phyloP scores from a whole-genome alignment of 176 grass and related monocot species.

The Echinochloa phyllopogon region DNA sequence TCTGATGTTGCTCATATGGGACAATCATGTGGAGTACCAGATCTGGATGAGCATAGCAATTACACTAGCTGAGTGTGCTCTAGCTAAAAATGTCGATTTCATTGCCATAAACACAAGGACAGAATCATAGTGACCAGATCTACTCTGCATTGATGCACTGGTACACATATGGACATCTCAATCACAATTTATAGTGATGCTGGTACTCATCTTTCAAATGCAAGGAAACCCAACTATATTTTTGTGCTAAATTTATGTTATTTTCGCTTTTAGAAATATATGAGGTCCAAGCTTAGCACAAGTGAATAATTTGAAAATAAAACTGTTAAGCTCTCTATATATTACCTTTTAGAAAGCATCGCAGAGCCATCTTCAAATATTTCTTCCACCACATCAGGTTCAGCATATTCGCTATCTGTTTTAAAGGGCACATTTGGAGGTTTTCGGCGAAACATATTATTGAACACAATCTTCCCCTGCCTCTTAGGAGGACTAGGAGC shows the following conservation, averaged over 20 bases:
- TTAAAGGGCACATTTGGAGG: slow-evolving; percentile 43
- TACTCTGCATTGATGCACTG: slow-evolving; percentile 20
- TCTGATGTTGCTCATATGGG: slow-evolving; percentile 29
- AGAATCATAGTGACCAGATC: slow-evolving; percentile 8
- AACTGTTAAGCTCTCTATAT: neutral
- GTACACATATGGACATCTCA: slow-evolving; percentile 33
- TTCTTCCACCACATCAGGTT: slow-evolving; percentile 93
- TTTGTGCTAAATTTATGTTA: neutral
- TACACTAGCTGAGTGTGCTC: neutral
- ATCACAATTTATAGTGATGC: slow-evolving; percentile 23
- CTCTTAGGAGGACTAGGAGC: slow-evolving; percentile 61
- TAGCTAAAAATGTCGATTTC: slow-evolving; percentile 14
- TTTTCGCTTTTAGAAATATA: neutral
- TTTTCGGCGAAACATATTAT: slow-evolving; percentile 81
- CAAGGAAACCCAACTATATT: neutral
- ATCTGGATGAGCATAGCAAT: slow-evolving; percentile 27
- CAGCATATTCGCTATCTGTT: slow-evolving; percentile 57
- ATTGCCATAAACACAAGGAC: slow-evolving; percentile 30
- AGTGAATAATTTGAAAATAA: neutral
- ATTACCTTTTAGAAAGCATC: slow-evolving; percentile 69
- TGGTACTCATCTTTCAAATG: slow-evolving; percentile 5
- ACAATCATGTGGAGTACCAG: slow-evolving; percentile 40
- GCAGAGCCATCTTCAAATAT: slow-evolving; percentile 96
- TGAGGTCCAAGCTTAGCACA: neutral
- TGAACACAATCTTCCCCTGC: slow-evolving; percentile 66